phyloP scores from a whole-genome alignment of 768 basidiomycete species.

The Coprinopsis marcescibilis region DNA sequence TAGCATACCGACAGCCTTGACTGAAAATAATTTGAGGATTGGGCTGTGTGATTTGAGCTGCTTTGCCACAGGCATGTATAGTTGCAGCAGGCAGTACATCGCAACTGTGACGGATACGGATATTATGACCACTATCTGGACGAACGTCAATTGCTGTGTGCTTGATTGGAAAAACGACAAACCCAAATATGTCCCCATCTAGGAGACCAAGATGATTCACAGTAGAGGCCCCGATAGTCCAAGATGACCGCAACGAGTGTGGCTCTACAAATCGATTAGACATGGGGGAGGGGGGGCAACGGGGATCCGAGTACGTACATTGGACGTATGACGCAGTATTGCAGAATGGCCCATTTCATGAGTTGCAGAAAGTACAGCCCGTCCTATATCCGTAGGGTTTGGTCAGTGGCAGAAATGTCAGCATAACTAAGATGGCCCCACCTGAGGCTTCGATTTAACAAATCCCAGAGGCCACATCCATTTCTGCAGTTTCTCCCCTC shows the following conservation, averaged over 20 bases:
- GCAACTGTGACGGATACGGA: slow-evolving; percentile 69
- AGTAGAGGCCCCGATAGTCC: slow-evolving; percentile 63
- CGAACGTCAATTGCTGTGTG: neutral
- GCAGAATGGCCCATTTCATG: slow-evolving; percentile 74
- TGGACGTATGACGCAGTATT: slow-evolving; percentile 65
- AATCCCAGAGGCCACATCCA: slow-evolving; percentile 72
- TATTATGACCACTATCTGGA: slow-evolving; percentile 53
- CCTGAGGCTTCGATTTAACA: slow-evolving; percentile 57
- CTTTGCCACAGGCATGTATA: slow-evolving; percentile 53
- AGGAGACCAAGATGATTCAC: slow-evolving; percentile 63
- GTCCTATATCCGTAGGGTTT: slow-evolving; percentile 31
- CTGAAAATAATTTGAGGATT: slow-evolving; percentile 59
- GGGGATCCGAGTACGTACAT: slow-evolving; percentile 34
- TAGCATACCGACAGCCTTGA: slow-evolving; percentile 67
- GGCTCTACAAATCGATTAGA: slow-evolving; percentile 28
- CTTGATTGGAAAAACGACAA: neutral
- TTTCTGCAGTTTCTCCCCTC: slow-evolving; percentile 39
- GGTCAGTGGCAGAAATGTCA: slow-evolving; percentile 1
- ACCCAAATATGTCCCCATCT: slow-evolving; percentile 66
- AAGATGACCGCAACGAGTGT: slow-evolving; percentile 58
- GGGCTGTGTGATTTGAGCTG: slow-evolving; percentile 56
- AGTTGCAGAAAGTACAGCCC: slow-evolving; percentile 66
- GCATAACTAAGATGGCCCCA: slow-evolving; percentile 19
- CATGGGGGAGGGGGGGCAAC: too few relatives aligned
- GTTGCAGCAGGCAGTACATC: slow-evolving; percentile 73